A percentile compares a stretch with the other conserved stretches of the same genome.
Evolutionary conservation across 2,329 filamentous ascomycete species (phyloP).

Genomic region (Paracorniculantispora psalliotae): DNA sequence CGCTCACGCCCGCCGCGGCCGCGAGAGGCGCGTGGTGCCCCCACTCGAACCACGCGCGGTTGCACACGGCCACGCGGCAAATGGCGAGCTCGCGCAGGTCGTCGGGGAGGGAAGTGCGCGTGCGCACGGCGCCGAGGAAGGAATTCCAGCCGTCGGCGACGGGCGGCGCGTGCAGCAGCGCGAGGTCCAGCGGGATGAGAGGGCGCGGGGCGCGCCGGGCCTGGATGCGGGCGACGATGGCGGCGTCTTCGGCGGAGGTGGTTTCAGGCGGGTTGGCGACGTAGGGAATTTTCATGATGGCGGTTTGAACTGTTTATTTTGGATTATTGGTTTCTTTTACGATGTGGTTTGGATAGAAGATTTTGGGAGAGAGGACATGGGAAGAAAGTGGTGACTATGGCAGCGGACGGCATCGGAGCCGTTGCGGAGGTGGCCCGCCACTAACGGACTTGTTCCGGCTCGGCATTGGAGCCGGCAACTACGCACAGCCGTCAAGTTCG

Average conservation of each 20-base stretch:
- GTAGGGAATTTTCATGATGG: slow-evolving; percentile 63
- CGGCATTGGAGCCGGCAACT: slow-evolving; percentile 9
- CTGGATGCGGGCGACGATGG: slow-evolving; percentile 58
- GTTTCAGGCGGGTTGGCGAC: slow-evolving; percentile 47
- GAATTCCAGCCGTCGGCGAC: slow-evolving; percentile 73
- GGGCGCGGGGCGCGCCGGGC: slow-evolving; percentile 64
- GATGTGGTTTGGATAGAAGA: too few species aligned
- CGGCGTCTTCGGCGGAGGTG: slow-evolving; percentile 41
- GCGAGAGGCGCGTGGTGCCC: slow-evolving; percentile 68
- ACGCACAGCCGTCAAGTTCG: not conserved
- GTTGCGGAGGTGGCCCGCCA: not conserved
- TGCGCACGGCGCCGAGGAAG: slow-evolving; percentile 61
- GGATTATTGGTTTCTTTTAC: too few species aligned
- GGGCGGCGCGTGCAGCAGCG: slow-evolving; percentile 67
- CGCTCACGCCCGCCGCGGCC: slow-evolving; percentile 50
- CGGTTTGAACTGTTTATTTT: too few species aligned
- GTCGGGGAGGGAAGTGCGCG: slow-evolving; percentile 43
- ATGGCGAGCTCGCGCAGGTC: slow-evolving; percentile 73
- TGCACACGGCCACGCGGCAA: slow-evolving; percentile 73
- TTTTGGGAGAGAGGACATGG: too few species aligned
- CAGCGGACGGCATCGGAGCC: too few species aligned
- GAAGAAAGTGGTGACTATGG: too few species aligned
- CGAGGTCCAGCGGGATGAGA: slow-evolving; percentile 69
- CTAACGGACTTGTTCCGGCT: not conserved
- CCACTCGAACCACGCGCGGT: slow-evolving; percentile 84